These are phyloP conservation scores for Arxiozyma slooffiae DNA, from an alignment of 1,139 yeast species.

Conservation along the genomic window DNA sequence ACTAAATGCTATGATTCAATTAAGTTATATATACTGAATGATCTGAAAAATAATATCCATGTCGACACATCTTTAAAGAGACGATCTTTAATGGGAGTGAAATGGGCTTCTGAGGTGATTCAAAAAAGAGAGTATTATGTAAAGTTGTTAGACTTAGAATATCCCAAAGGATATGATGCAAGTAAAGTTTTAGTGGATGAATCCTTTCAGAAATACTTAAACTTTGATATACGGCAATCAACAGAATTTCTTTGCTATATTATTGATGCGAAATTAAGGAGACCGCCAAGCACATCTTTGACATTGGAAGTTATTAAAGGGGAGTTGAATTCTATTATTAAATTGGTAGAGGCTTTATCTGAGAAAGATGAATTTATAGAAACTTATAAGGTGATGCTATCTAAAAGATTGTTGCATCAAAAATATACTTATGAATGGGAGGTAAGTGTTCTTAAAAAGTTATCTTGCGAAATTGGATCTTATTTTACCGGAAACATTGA, in stretches of 20 bases:
- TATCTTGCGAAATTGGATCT: conserved; percentile 72
- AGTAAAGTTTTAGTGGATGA: conserved; percentile 43
- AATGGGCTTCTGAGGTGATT: background rate
- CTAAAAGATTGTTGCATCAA: conserved; percentile 65
- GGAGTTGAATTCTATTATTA: background rate
- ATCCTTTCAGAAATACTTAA: conserved; percentile 56
- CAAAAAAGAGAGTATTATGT: background rate
- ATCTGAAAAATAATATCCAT: conserved; percentile 27
- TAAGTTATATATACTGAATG: conserved; percentile 38
- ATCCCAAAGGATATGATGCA: conserved; percentile 1
- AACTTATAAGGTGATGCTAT: conserved; percentile 79
- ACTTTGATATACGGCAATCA: conserved; percentile 42
- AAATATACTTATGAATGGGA: conserved; percentile 56
- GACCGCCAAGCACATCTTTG: conserved; percentile 8
- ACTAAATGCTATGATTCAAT: conserved; percentile 33
- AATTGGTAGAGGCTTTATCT: conserved; percentile 32
- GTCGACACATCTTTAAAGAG: background rate
- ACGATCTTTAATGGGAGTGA: background rate
- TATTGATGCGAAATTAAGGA: conserved; percentile 45
- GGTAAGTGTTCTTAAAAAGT: conserved; percentile 54
- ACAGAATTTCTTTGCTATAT: conserved; percentile 68
- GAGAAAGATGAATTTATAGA: conserved; percentile 87
- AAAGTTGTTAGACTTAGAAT: background rate
- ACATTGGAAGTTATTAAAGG: background rate
- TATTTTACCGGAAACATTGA: conserved; percentile 72